Base-by-base conservation (phyloP, 2,329 filamentous ascomycete species). In the Teratosphaeria zuluensis region DNA sequence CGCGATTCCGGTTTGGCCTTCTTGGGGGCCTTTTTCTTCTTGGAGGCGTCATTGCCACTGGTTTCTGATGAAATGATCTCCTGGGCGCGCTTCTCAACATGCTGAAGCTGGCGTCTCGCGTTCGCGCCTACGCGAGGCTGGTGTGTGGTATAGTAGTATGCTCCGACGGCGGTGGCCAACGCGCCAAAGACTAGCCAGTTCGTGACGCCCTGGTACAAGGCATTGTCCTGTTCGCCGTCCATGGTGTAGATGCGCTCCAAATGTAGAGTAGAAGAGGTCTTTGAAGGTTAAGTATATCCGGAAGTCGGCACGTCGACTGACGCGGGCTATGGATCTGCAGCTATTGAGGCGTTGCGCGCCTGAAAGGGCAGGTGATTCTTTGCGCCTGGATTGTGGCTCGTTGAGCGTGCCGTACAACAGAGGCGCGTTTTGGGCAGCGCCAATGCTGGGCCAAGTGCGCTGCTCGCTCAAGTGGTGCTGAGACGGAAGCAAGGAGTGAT, bases 11-110 rank as follows among this genome's bases (percentile, higher is more conserved):
- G 56, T 55, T 62, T 61, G 32, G 31, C 53, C 60, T 56, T 63
- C 58, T 35, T 62, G 53, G 59, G 64, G 19, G 64, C 67, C 59
- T 73, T 74, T 52, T 68, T 65, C 66, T 74, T 74, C 64, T 72
- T 73, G 11, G 52, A 12, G 9, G 19, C 8, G 32, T 56, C 63
- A 28, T 51, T 57, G 51, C 62, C 59, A 38, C 61, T 46, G 48
- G 32, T 24, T 33, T 33, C 57, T 59, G 57, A 11, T 38, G 53
- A 51, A 16, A n/a, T 19, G 30, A 33, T 24, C 46, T 57, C 53
- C 35, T 55, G 38, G 21, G n/a, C 35, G 55, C 33, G 30, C 38
- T 31, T 57, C 61, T 56, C 54, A 14, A 51, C 51, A 52, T 28
- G 53, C 19, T 54, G 38, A 30, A 32, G 16, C 53, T 9, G 35